A percentile compares a stretch with the other conserved stretches of the same genome.
phyloP scores from a whole-genome alignment of 805 yeast species.

The Wickerhamiella australiensis region DNA sequence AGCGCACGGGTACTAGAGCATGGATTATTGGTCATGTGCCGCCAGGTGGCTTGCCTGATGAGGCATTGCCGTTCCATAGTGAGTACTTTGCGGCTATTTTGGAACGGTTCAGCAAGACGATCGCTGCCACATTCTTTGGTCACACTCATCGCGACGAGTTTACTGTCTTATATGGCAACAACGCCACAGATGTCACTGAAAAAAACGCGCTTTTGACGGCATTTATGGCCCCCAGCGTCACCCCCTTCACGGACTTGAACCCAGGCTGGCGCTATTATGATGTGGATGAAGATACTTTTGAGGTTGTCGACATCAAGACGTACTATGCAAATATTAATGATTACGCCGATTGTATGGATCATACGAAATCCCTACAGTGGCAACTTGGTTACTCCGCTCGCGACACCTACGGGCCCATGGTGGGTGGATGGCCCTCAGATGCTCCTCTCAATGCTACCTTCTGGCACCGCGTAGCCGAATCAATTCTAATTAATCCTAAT shows the following conservation, averaged over 20 bases:
- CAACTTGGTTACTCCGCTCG: conserved; percentile 52
- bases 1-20: conserved; percentile 46
- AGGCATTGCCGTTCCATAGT: conserved; percentile 51
- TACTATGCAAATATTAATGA: conserved; percentile 44
- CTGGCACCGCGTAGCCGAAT: conserved; percentile 47
- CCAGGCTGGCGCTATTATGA: conserved; percentile 67
- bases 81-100: conserved; percentile 44
- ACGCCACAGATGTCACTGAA: conserved; percentile 34
- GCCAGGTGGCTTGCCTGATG: conserved; percentile 37
- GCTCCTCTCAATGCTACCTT: conserved; percentile 57
- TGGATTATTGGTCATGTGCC: conserved; percentile 68
- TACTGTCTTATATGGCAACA: conserved; percentile 43
- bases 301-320: conserved; percentile 44
- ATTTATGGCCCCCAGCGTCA: conserved; percentile 55
- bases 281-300: conserved; percentile 49
- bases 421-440: conserved; percentile 40
- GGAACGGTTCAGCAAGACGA: conserved; percentile 52
- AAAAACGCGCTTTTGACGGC: conserved; percentile 43
- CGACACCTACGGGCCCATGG: conserved; percentile 35
- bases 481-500: conserved; percentile 33
- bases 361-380: conserved; percentile 43
- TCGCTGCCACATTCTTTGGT: conserved; percentile 59
- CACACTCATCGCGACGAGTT: conserved; percentile 63
- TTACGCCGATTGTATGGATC: conserved; percentile 28
- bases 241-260: conserved; percentile 47